A percentile compares a stretch with the other conserved stretches of the same genome.
Evolutionary conservation across 495 filamentous ascomycete genomes (phyloP).

Genomic region (Penicillium canariense): DNA sequence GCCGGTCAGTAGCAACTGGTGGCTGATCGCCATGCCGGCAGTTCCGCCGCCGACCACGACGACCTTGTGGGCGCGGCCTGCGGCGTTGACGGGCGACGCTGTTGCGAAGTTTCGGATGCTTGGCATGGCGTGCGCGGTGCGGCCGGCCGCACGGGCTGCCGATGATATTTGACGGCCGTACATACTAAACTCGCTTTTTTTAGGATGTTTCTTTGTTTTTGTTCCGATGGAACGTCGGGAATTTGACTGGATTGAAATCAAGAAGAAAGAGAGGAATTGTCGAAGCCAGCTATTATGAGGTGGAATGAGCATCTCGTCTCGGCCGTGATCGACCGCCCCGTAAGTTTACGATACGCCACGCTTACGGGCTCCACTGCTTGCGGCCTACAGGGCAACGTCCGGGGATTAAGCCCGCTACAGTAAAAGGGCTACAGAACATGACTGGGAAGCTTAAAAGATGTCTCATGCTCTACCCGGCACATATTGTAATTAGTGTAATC

Average conservation of each 20-base stretch:
- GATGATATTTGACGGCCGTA: slow-evolving; percentile 12
- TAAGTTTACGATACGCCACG: slow-evolving; percentile 10
- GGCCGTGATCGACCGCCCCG: slow-evolving; percentile 16
- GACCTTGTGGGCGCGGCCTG: slow-evolving; percentile 53
- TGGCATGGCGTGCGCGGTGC: slow-evolving; percentile 12
- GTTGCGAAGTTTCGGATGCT: slow-evolving; percentile 38
- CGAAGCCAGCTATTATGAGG: neutral
- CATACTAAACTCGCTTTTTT: neutral
- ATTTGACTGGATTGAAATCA: neutral
- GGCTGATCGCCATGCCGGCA: slow-evolving; percentile 60
- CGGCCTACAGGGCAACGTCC: neutral
- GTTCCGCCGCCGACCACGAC: slow-evolving; percentile 64
- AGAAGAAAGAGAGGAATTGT: neutral
- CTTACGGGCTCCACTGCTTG: slow-evolving; percentile 12
- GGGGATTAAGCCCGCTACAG: neutral
- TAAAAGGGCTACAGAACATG: neutral
- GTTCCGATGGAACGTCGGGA: neutral
- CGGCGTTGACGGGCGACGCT: slow-evolving; percentile 35
- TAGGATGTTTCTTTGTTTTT: neutral
- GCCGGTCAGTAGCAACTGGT: slow-evolving; percentile 58
- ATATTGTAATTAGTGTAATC: slow-evolving; percentile 1
- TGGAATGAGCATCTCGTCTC: slow-evolving; percentile 7
- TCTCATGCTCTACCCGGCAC: slow-evolving; percentile 5
- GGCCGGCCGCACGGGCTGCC: slow-evolving; percentile 17
- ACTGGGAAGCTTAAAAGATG: neutral